Base-by-base conservation (phyloP, 192 early-diverging fungal genomes). In the Rhizoclosmatium sp. region DNA sequence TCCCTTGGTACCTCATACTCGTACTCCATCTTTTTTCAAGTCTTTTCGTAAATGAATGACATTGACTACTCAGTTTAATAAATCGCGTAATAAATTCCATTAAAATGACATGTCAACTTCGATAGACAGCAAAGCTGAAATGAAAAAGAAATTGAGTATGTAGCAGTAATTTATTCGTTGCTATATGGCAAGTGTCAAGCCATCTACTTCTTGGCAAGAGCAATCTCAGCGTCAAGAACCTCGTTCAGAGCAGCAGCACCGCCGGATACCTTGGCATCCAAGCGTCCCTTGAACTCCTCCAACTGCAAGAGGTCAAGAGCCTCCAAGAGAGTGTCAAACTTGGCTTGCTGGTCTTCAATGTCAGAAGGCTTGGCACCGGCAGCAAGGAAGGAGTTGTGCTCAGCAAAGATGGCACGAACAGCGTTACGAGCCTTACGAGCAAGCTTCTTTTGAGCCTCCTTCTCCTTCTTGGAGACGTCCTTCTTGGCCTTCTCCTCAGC, bases 391-490 rank as follows among this genome's bases (percentile, higher is more conserved):
- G 92, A 95, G 91, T 93, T 92, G 86, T 93, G 86, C 45, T 88
- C 92, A 76, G 92, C 89, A 84, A 94, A 88, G 39, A 94, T 82
- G 12, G 89, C 81, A 87, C 93, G 93, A 83, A 99, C 88, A 62
- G 87, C 88, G 84, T 96, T 96, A 90, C 95, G 94, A 85, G 97
- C 93, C 89, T 94, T 96, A 84, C 93, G 93, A 81, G 97, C 87
- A 62, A 85, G 87, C 85, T 95, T 95, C 88, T 97, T 96, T 74
- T 90, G 81, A 60, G 93, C 87, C 83, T 99, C 96, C 81, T 93
- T 92, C 80, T 92, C 91, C 89, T 96, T 95, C 70, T 87, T 91
- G 67, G 83, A 54, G 59, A 58, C 72, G 81, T 80, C 87, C 41
- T 92, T 93, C 91, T 16, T 19, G 19, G 87, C 90, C 89, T 95